phyloP scores from a whole-genome alignment of 345 rosid genomes.

The Lenwebbia sp. region DNA sequence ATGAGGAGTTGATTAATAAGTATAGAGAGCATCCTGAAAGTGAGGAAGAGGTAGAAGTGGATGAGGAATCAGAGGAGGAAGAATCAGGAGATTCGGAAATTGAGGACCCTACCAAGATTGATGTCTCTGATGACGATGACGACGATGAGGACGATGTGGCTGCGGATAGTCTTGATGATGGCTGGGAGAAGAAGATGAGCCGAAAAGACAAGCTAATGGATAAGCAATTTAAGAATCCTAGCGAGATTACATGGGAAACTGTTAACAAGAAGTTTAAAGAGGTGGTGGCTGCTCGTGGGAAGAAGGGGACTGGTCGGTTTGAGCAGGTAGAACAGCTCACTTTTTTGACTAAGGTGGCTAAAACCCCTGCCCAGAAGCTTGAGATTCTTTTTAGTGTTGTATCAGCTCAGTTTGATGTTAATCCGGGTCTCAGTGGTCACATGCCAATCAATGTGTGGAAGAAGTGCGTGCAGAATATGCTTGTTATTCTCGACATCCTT shows the following conservation, averaged over 20 bases:
- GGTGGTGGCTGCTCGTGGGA: conserved; percentile 88
- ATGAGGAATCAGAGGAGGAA: conserved; percentile 38
- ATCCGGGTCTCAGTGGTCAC: conserved; percentile 87
- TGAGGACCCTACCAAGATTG: conserved; percentile 43
- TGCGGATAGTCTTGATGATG: conserved; percentile 8
- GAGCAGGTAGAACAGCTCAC: conserved; percentile 96
- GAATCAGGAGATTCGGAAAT: conserved; percentile 26
- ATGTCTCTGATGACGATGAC: conserved; percentile 28
- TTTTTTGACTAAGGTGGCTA: conserved; percentile 83
- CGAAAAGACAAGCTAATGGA: conserved; percentile 75
- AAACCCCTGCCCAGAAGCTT: conserved; percentile 97
- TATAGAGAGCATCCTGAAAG: conserved; percentile 64
- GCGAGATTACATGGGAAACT: conserved; percentile 84
- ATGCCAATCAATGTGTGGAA: conserved; percentile 97
- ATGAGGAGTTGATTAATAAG: conserved; percentile 70
- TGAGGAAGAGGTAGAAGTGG: conserved; percentile 49
- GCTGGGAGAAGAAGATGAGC: conserved; percentile 75
- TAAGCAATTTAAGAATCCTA: conserved; percentile 61
- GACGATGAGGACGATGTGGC: conserved; percentile 16
- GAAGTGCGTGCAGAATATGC: conserved; percentile 77
- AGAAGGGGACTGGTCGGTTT: conserved; percentile 87
- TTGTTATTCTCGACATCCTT: conserved; percentile 70
- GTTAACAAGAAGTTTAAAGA: conserved; percentile 92
- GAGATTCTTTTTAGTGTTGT: conserved; percentile 84
- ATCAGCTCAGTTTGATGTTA: conserved; percentile 97